These are phyloP conservation scores for Euphrasia confusa DNA, from an alignment of 257 asterid genomes.

Conservation along the genomic window DNA sequence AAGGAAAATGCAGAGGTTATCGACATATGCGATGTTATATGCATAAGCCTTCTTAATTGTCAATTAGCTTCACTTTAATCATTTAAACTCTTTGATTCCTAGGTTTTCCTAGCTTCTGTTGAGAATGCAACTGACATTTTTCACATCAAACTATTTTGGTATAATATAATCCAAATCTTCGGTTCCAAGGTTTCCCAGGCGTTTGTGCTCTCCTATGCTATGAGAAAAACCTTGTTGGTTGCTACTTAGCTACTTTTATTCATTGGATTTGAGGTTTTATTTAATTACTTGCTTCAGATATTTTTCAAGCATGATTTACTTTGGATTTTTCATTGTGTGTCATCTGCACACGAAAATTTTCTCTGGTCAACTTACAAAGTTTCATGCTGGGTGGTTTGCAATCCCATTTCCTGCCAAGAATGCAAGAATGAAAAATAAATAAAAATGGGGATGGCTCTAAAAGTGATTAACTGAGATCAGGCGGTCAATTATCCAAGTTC, in stretches of 20 bases:
- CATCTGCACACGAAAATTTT: too few species aligned
- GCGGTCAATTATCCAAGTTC: conserved; percentile 2
- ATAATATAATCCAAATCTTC: too few species aligned
- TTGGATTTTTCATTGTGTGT: neutral
- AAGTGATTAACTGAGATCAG: too few species aligned
- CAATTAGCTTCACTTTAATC: neutral
- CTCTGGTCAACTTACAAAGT: too few species aligned
- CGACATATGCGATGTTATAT: too few species aligned
- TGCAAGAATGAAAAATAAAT: too few species aligned
- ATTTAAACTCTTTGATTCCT: conserved; percentile 20
- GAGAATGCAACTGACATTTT: neutral
- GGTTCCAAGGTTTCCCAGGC: too few species aligned
- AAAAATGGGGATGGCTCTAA: too few species aligned
- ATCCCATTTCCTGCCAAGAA: too few species aligned
- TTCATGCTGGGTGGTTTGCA: too few species aligned
- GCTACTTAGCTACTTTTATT: neutral
- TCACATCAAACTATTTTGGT: neutral
- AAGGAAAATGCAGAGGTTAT: conserved; percentile 11
- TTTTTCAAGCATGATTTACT: neutral
- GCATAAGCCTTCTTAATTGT: neutral
- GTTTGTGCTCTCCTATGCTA: too few species aligned
- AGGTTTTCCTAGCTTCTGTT: conserved; percentile 6
- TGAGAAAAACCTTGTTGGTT: too few species aligned
- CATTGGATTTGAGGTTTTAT: conserved; percentile 9
- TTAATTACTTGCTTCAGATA: conserved; percentile 13